A percentile compares a stretch with the other conserved stretches of the same genome.
Conservation (phyloP, 2,329 filamentous ascomycete species). For the Nemania diffusa region DNA sequence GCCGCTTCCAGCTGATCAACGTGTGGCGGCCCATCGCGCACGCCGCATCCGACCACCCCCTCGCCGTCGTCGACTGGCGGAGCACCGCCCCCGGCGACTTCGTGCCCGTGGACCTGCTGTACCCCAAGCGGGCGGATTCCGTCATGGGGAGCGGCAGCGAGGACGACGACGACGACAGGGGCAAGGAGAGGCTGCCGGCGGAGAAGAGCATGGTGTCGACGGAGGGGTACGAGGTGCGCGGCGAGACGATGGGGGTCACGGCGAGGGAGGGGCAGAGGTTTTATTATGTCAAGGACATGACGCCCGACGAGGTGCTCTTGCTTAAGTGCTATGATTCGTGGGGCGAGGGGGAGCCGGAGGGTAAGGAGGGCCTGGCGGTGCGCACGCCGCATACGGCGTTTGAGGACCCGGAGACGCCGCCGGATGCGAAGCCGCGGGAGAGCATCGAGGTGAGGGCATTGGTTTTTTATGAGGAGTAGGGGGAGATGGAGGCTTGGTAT, state of each 20-base stretch:
- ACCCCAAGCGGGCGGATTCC: constrained; percentile 57
- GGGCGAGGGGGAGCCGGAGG: constrained; percentile 50
- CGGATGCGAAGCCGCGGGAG: constrained; percentile 59
- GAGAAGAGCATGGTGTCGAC: constrained; percentile 62
- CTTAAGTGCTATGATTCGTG: constrained; percentile 66
- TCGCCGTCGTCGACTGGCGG: constrained; percentile 72
- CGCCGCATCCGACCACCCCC: constrained; percentile 67
- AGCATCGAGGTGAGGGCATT: constrained; percentile 73
- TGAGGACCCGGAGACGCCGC: constrained; percentile 63
- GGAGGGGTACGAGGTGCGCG: constrained; percentile 68
- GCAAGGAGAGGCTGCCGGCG: constrained; percentile 60
- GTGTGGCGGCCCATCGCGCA: constrained; percentile 76
- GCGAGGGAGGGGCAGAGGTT: constrained; percentile 69
- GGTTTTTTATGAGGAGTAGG: constrained; percentile 64
- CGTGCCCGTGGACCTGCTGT: constrained; percentile 69
- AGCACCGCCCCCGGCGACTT: constrained; percentile 67
- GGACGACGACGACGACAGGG: constrained; percentile 66
- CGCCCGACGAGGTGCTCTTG: constrained; percentile 59
- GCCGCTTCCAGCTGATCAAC: constrained; percentile 74
- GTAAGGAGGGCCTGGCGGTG: constrained; percentile 56
- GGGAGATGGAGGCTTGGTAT: neutral
- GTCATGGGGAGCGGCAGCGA: constrained; percentile 35
- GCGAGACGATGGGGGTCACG: constrained; percentile 70
- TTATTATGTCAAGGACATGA: constrained; percentile 76
- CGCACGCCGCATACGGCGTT: constrained; percentile 66